Conservation (phyloP, 2,329 filamentous ascomycete genomes). For the Ophiocordyceps camponoti-saundersi region DNA sequence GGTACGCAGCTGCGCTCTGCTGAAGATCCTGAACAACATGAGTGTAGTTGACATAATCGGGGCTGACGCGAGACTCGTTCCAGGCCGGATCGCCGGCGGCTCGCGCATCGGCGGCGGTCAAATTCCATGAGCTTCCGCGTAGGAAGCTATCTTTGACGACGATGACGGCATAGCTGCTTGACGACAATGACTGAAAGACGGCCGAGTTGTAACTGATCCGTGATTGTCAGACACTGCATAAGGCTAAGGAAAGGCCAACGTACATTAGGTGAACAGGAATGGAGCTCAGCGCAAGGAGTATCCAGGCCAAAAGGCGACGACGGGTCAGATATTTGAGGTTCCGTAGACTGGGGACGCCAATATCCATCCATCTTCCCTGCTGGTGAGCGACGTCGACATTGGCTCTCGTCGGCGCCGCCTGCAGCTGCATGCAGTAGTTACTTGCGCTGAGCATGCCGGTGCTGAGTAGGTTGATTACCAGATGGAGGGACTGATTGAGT, state of each 20-base stretch:
- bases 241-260: not conserved
- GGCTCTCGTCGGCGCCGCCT: not conserved
- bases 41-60: not conserved
- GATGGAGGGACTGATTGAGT: not conserved
- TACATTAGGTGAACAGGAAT: not conserved
- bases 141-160: not conserved
- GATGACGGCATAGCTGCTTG: not conserved
- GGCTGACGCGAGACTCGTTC: not conserved
- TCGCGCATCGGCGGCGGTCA: not conserved
- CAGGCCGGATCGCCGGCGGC: not conserved
- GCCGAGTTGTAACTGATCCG: not conserved
- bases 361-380: not conserved
- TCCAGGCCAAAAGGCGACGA: not conserved
- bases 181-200: not conserved
- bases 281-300: not conserved
- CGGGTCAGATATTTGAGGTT: not conserved
- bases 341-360: not conserved
- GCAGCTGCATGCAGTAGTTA: not conserved
- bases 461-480: not conserved
- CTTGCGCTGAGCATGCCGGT: not conserved
- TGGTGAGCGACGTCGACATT: not conserved
- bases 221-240: not conserved
- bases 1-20: not conserved
- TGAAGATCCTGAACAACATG: not conserved
- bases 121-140: not conserved